These are phyloP conservation scores for Durio zibethinus DNA, from an alignment of 345 rosid species.

Conservation along the genomic window DNA sequence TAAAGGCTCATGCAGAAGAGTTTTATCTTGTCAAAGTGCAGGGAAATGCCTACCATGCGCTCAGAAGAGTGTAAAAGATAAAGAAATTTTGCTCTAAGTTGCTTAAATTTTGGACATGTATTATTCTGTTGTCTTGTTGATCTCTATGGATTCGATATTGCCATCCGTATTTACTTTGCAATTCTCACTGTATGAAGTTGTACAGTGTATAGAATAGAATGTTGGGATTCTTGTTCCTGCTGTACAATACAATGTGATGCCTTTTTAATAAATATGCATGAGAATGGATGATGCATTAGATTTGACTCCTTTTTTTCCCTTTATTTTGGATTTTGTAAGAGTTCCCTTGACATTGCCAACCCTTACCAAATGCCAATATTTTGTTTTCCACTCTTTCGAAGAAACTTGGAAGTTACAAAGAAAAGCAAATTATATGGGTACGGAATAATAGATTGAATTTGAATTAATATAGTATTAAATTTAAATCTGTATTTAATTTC, in stretches of 20 bases:
- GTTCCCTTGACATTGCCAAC: too few species aligned
- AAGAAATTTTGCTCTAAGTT: conserved; percentile 12
- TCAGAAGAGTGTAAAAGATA: background rate
- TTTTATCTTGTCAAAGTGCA: conserved; percentile 1
- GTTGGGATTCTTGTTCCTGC: background rate
- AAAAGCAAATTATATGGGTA: too few species aligned
- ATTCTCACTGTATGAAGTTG: too few species aligned
- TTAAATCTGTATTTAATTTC: too few species aligned
- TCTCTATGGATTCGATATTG: background rate
- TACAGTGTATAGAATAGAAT: background rate
- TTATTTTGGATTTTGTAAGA: too few species aligned
- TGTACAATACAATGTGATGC: background rate
- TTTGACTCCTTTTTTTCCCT: too few species aligned
- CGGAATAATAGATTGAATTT: too few species aligned
- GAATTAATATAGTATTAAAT: too few species aligned
- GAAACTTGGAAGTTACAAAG: too few species aligned
- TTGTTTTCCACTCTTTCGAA: too few species aligned
- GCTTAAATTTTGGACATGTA: conserved; percentile 10
- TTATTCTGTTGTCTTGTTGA: conserved; percentile 8
- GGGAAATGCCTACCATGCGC: background rate
- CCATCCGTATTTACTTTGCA: background rate
- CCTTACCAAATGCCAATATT: too few species aligned
- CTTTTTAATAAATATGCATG: background rate
- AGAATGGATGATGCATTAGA: too few species aligned
- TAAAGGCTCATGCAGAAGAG: background rate